Evolutionary conservation across 2,329 filamentous ascomycete genomes (phyloP), one percentile per base, ranked within the genome.

Genomic region (Phyllosticta citribraziliensis): DNA sequence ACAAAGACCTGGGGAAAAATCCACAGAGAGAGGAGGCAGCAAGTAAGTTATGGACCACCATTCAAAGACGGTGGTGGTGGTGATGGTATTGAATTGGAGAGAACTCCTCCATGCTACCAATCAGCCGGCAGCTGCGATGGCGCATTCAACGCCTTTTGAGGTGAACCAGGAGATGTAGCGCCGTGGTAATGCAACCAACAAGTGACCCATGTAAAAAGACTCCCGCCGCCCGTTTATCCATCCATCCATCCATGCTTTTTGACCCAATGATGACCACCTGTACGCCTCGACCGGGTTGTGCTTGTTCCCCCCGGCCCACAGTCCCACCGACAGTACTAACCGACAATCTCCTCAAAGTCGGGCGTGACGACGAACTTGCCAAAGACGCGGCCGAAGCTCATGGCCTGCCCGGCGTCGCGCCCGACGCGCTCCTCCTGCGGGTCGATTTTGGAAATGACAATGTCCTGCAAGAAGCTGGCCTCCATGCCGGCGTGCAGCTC

Each of bases 331-430:
- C 14, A n/a, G 22, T 3, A 25, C 55, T 35, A 68, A 47, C 71
- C 70, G 60, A 80, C 70, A 63, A 85, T 78, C 66, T 79, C 75
- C 55, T 76, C 75, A 81, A 83, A 86, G 68, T 87, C 79, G 14
- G 84, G 84, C 57, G 78, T 81, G 35, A 86, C 80, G 2, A 86
- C 82, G 68, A 86, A 85, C 71, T 85, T 86, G 59, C 82, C 82
- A 70, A 80, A 82, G n/a, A 87, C 76, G 66, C 84, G 79, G 9
- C 84, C 84, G 75, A 87, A 81, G 2, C 79, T 79, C 71, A 79
- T 80, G 47, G 80, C 78, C 61, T 76, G 74, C 1, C 77, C 78
- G 14, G 70, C 72, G 33, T 70, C 66, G 52, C 76, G 72, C 3
- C 67, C 64, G 14, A 64, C 67, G n/a, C 69, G 63, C 51, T 74